These are phyloP conservation scores for Secale cereale DNA, from an alignment of 176 grass and related monocot species.

Conservation along the genomic window DNA sequence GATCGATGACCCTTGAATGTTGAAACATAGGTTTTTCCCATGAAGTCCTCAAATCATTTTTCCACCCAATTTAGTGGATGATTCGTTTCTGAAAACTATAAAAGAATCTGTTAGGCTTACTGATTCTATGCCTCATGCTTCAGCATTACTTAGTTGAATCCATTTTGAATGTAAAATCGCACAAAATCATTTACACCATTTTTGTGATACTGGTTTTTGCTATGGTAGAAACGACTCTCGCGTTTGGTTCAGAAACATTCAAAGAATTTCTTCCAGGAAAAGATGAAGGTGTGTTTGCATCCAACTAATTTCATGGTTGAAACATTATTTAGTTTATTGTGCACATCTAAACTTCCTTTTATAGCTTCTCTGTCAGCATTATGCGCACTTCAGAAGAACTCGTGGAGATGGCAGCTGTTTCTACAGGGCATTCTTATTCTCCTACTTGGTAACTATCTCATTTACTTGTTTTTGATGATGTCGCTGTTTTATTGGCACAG, in stretches of 20 bases:
- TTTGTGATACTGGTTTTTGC: not conserved
- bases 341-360: not conserved
- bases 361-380: slow-evolving; percentile 13
- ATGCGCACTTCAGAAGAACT: slow-evolving; percentile 9
- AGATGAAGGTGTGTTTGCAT: slow-evolving; percentile 23
- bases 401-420: slow-evolving; percentile 19
- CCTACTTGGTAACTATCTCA: slow-evolving; percentile 20
- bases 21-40: not conserved
- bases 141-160: not conserved
- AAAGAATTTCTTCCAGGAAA: not conserved
- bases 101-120: not conserved
- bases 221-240: not conserved
- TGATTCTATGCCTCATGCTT: not conserved
- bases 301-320: not conserved
- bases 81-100: not conserved
- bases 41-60: not conserved
- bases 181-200: not conserved
- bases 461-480: not conserved
- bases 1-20: not conserved
- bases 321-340: not conserved
- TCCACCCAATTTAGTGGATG: not conserved
- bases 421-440: slow-evolving; percentile 28
- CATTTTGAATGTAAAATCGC: not conserved
- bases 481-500: not conserved
- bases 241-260: not conserved